Conservation (phyloP, 2,329 filamentous ascomycete genomes). For the Exophiala sp. region DNA sequence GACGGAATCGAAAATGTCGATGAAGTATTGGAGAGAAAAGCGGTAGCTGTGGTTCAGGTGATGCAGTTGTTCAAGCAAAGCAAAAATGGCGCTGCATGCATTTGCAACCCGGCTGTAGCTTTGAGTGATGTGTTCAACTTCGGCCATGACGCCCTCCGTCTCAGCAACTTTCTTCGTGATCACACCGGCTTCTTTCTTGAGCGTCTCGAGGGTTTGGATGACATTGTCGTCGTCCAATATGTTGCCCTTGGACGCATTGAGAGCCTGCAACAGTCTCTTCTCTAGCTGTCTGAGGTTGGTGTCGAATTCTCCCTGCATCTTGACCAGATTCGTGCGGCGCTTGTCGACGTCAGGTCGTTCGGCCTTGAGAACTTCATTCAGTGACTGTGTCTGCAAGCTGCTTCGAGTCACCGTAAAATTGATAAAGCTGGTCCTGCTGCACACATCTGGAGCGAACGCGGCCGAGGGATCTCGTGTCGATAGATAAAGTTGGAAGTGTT, state of each 20-base stretch:
- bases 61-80: conserved; percentile 91
- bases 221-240: conserved; percentile 98
- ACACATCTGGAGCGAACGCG: conserved; percentile 91
- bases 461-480: conserved; percentile 95
- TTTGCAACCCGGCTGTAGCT: conserved; percentile 90
- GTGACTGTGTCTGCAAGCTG: conserved; percentile 94
- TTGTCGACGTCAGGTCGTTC: conserved; percentile 97
- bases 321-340: conserved; percentile 92
- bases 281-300: conserved; percentile 94
- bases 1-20: conserved; percentile 93
- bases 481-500: conserved; percentile 88
- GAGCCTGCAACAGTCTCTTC: conserved; percentile 84
- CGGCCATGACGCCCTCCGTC: conserved; percentile 95
- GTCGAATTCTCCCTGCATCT: conserved; percentile 98
- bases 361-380: conserved; percentile 95
- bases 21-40: conserved; percentile 96
- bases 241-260: conserved; percentile 95
- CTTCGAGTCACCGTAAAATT: conserved; percentile 99
- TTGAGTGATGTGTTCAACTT: conserved; percentile 91
- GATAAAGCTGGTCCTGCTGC: conserved; percentile 96
- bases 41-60: conserved; percentile 99
- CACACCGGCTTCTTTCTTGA: conserved; percentile 95
- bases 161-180: conserved; percentile 95
- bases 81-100: conserved; percentile 95
- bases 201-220: conserved; percentile 92